These are phyloP conservation scores for Kwoniella dendrophila DNA, from an alignment of 768 basidiomycete species.

Conservation along the genomic window DNA sequence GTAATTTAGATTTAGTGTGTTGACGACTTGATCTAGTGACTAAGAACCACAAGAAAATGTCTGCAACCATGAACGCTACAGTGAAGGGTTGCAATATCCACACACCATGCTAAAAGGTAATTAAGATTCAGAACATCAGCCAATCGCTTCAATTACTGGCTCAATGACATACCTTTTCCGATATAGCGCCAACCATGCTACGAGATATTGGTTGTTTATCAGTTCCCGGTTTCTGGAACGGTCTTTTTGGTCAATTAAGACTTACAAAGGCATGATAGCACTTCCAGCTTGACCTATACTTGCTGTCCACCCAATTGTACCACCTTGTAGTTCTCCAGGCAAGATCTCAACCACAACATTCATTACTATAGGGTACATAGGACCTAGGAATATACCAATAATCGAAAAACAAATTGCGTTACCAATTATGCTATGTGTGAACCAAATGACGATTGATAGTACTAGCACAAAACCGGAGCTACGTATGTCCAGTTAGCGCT, in stretches of 20 bases:
- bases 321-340: slow-evolving; percentile 69
- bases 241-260: neutral
- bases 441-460: slow-evolving; percentile 70
- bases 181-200: slow-evolving; percentile 43
- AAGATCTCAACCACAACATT: slow-evolving; percentile 65
- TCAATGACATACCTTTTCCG: slow-evolving; percentile 33
- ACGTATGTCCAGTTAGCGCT: neutral
- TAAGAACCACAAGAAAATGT: slow-evolving; percentile 43
- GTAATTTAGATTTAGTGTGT: neutral
- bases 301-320: slow-evolving; percentile 58
- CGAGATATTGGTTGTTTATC: neutral
- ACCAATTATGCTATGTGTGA: slow-evolving; percentile 67
- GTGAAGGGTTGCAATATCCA: slow-evolving; percentile 47
- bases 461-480: slow-evolving; percentile 50
- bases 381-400: slow-evolving; percentile 71
- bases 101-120: slow-evolving; percentile 32
- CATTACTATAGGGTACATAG: slow-evolving; percentile 68
- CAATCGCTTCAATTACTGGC: neutral
- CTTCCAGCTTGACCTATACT: slow-evolving; percentile 55
- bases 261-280: slow-evolving; percentile 57
- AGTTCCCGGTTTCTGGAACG: neutral
- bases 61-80: slow-evolving; percentile 33
- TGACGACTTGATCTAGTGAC: slow-evolving; percentile 25
- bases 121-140: neutral
- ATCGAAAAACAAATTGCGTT: slow-evolving; percentile 68